Evolutionary conservation across 768 basidiomycete genomes (phyloP).

Genomic region (Rhizopogon vinicolor): DNA sequence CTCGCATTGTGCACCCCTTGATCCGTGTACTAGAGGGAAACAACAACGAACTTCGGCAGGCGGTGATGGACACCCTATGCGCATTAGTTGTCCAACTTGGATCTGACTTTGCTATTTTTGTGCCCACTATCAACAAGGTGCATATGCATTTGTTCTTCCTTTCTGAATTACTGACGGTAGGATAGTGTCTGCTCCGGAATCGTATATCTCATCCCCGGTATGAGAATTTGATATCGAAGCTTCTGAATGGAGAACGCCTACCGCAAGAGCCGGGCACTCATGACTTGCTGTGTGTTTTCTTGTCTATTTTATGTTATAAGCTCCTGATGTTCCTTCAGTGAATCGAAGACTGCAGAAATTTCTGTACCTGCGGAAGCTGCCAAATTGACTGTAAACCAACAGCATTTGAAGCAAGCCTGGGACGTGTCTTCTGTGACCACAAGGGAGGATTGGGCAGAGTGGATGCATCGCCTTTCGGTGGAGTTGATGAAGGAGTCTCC

Average conservation of each 20-base stretch:
- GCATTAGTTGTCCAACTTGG: conserved; percentile 91
- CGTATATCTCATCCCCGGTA: conserved; percentile 80
- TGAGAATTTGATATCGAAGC: conserved; percentile 81
- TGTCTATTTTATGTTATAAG: neutral
- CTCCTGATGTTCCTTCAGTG: conserved; percentile 34
- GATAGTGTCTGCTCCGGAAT: conserved; percentile 69
- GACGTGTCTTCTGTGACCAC: conserved; percentile 75
- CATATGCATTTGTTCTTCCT: neutral
- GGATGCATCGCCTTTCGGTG: conserved; percentile 90
- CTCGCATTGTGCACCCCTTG: conserved; percentile 93
- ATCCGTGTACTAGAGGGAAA: conserved; percentile 76
- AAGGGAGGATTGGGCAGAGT: conserved; percentile 89
- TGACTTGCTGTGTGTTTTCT: conserved; percentile 53
- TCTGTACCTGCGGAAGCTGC: conserved; percentile 83
- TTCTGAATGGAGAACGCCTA: conserved; percentile 88
- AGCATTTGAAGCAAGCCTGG: conserved; percentile 96
- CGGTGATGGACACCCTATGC: conserved; percentile 91
- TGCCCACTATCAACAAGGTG: conserved; percentile 96
- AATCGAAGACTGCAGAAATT: conserved; percentile 64
- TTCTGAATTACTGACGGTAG: neutral
- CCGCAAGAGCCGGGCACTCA: conserved; percentile 78
- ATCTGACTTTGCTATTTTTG: conserved; percentile 95
- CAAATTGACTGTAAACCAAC: conserved; percentile 93
- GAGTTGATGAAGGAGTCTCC: conserved; percentile 99
- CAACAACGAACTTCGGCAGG: conserved; percentile 75